Evolutionary conservation across 805 yeast genomes (phyloP).

Genomic region (Torulaspora indica): DNA sequence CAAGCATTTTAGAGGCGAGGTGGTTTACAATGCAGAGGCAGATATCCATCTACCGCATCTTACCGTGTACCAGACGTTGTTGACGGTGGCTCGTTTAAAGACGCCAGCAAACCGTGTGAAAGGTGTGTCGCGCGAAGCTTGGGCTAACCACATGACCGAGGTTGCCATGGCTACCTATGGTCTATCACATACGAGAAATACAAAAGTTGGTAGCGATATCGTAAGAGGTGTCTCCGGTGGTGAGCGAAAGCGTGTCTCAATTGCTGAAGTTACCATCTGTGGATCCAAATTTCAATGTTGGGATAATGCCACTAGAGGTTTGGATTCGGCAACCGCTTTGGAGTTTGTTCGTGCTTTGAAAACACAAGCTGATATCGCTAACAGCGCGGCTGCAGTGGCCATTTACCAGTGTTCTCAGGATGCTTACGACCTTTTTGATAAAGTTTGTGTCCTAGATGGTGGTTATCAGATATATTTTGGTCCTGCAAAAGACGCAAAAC

Average conservation of each 20-base stretch:
- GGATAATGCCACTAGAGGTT: conserved; percentile 84
- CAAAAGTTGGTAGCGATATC: conserved; percentile 57
- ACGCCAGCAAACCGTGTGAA: conserved; percentile 58
- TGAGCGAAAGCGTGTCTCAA: conserved; percentile 79
- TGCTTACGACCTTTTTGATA: conserved; percentile 59
- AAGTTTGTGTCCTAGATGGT: conserved; percentile 53
- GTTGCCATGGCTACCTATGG: conserved; percentile 56
- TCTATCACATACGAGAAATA: conserved; percentile 52
- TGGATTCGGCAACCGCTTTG: conserved; percentile 78
- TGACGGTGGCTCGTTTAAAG: conserved; percentile 56
- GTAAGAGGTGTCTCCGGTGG: conserved; percentile 80
- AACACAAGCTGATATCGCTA: conserved; percentile 50
- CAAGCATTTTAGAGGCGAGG: conserved; percentile 60
- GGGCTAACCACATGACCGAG: conserved; percentile 50
- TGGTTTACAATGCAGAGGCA: conserved; percentile 62
- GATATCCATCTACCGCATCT: conserved; percentile 66
- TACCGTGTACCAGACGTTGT: conserved; percentile 61
- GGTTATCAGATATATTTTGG: conserved; percentile 66
- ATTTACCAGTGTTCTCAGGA: conserved; percentile 67
- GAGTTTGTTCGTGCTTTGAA: conserved; percentile 67
- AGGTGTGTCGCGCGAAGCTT: conserved; percentile 55
- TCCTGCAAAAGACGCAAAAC: conserved; percentile 48
- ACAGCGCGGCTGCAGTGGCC: conserved; percentile 59
- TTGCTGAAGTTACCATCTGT: conserved; percentile 68
- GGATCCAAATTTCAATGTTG: conserved; percentile 63